Evolutionary conservation across 148 eudicot genomes (phyloP), one percentile per base, ranked within the genome.

Genomic region (Tetragonia tetragonoides): DNA sequence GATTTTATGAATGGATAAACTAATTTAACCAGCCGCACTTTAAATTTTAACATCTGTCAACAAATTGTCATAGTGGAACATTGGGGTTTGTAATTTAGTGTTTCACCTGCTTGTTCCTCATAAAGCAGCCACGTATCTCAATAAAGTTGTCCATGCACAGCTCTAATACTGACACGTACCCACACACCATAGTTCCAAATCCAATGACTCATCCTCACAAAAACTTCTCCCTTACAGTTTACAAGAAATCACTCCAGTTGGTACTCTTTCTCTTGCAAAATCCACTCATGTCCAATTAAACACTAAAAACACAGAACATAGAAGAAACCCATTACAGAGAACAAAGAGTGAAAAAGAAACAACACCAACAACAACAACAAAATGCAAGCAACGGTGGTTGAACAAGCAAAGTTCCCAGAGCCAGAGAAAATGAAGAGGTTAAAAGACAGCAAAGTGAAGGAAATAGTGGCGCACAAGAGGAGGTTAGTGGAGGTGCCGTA

Each of bases 401-500:
- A 49, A 0, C 53, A 49, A 49, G 53, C 53, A 49, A 44, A 44
- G 47, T 44, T 44, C 47, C 47, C 47, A 9, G 72, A 24, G 39
- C n/a, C 72, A 68, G 2, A 53, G 21, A 24, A 20, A 24, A 69
- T 62, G 46, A 75, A 5, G 11, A 83, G 73, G 42, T 17, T 83
- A 42, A 70, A 65, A n/a, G 69, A 88, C 34, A 84, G 77, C 86
- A 90, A 79, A 40, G 93, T 95, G 57, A 83, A 75, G 3, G 97
- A 95, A 15, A 39, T 95, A 24, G 83, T 80, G 24, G 66, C 70
- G 38, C 84, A 82, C 15, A 91, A 89, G 74, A 80, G 92, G 69
- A 72, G 97, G 44, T 71, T 93, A 14, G 97, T 93, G 73, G 99
- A 95, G 85, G 97, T 91, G 15, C 97, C 97, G 0, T 93, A 93